Evolutionary conservation across 148 eudicot genomes (phyloP), one percentile per base, ranked within the genome.

Genomic region (Chenopodium berlandieri): DNA sequence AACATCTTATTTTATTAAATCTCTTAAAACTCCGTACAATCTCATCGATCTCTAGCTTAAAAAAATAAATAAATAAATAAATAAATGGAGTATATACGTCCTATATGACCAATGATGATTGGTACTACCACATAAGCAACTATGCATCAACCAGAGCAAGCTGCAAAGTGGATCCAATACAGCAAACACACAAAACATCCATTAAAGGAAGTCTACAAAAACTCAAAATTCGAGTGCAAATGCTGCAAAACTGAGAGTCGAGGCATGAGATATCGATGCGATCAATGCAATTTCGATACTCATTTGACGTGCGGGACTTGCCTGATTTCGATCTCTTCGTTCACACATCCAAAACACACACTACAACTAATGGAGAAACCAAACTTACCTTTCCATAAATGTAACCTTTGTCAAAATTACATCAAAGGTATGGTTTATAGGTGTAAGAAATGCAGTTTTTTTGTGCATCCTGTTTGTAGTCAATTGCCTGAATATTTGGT

Each of bases 151-250:
- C 76, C 58, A 23, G 80, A 52, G 25, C 13, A 65, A 70, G n/a
- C 58, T 32, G 44, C 44, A 40, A 82, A 40, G 7, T 82, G 12
- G 58, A 76, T 82, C 37, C 68, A 76, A 34, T 75, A 75, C 67
- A 52, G 32, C 2, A 48, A 73, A 37, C 84, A 82, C 79, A 34
- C 68, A 27, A 52, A 82, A 58, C 84, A 76, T 19, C 80, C 80
- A n/a, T 25, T 82, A 23, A 76, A 82, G 70, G 75, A 82, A 66
- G 80, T 82, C 25, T 82, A 69, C 84, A 82, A 69, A 23, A 76
- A 82, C 80, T 2, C 80, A 1, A 82, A 69, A 32, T 82, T 82
- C 9, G 20, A 76, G 58, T 82, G 84, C 16, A 69, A 82, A 31
- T 31, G 40, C 4, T 82, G 84, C 84, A 76, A 69, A 11, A n/a